These are phyloP conservation scores for Agapanthus africanus DNA, from an alignment of 106 monocot genomes.

Conservation along the genomic window DNA sequence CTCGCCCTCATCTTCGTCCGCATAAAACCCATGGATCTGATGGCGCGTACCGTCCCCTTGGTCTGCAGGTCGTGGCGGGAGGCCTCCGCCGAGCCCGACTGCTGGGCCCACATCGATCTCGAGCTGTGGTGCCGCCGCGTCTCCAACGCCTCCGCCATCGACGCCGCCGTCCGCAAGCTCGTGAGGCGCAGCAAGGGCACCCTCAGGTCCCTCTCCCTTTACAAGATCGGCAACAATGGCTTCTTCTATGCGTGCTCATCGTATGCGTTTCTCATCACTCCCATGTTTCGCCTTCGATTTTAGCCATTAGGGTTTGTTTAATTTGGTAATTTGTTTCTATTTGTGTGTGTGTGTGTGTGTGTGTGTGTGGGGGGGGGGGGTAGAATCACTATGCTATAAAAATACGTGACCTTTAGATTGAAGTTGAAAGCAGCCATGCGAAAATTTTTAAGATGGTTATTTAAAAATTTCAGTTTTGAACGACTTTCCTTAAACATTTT, in stretches of 20 bases:
- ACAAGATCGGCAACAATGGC: not conserved
- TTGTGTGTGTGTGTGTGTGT: too few species aligned
- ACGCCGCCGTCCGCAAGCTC: not conserved
- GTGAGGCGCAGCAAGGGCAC: not conserved
- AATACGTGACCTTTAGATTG: too few species aligned
- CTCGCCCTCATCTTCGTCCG: not conserved
- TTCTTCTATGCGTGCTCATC: constrained; percentile 7
- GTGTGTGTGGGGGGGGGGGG: too few species aligned
- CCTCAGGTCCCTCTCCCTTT: not conserved
- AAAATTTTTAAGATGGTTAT: too few species aligned
- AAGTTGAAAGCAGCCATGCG: too few species aligned
- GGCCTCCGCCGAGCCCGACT: not conserved
- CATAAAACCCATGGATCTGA: not conserved
- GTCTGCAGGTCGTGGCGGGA: not conserved
- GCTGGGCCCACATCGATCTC: constrained; percentile 2
- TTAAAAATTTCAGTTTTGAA: too few species aligned
- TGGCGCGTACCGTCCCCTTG: not conserved
- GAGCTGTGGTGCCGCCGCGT: constrained; percentile 7
- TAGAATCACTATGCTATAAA: too few species aligned
- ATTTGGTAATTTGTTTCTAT: not conserved
- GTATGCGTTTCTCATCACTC: not conserved
- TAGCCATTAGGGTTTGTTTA: not conserved
- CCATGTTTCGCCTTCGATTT: not conserved
- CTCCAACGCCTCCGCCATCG: not conserved
- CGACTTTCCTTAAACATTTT: too few species aligned